These are phyloP conservation scores for Dalbergia cultrata DNA, from an alignment of 306 rosid species.

Conservation along the genomic window DNA sequence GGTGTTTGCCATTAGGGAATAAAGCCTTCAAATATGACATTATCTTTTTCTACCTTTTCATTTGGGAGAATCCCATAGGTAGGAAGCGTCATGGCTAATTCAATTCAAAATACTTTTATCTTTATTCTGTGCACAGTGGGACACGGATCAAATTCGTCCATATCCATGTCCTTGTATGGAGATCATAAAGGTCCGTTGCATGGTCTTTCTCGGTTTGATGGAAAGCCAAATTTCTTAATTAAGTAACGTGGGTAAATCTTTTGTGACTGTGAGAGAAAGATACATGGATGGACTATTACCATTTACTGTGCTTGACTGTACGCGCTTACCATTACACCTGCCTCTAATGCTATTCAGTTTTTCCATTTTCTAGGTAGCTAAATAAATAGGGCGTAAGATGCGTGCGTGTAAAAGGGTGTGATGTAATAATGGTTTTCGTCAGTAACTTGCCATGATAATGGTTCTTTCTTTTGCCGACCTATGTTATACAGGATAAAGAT, in stretches of 20 bases:
- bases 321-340: background rate
- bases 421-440: slow-evolving; percentile 50
- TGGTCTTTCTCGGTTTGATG: slow-evolving; percentile 49
- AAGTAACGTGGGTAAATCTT: slow-evolving; percentile 17
- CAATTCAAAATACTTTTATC: slow-evolving; percentile 48
- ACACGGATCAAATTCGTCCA: slow-evolving; percentile 48
- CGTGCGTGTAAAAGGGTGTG: slow-evolving; percentile 47
- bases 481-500: slow-evolving; percentile 2
- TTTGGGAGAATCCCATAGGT: slow-evolving; percentile 69
- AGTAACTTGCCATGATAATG: slow-evolving; percentile 21
- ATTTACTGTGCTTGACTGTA: background rate
- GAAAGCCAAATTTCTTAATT: slow-evolving; percentile 54
- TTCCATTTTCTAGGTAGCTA: slow-evolving; percentile 38
- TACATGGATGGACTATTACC: background rate
- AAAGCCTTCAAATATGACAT: slow-evolving; percentile 57
- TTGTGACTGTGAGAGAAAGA: background rate
- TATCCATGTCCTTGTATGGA: slow-evolving; percentile 49
- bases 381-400: slow-evolving; percentile 45
- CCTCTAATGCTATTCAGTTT: slow-evolving; percentile 14
- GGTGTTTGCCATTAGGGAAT: slow-evolving; percentile 79
- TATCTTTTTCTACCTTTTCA: slow-evolving; percentile 52
- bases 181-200: slow-evolving; percentile 44
- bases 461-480: background rate
- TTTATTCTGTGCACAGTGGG: slow-evolving; percentile 57
- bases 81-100: slow-evolving; percentile 48